phyloP scores from a whole-genome alignment of 2,329 filamentous ascomycete genomes.

The Pyrenochaeta sp. region DNA sequence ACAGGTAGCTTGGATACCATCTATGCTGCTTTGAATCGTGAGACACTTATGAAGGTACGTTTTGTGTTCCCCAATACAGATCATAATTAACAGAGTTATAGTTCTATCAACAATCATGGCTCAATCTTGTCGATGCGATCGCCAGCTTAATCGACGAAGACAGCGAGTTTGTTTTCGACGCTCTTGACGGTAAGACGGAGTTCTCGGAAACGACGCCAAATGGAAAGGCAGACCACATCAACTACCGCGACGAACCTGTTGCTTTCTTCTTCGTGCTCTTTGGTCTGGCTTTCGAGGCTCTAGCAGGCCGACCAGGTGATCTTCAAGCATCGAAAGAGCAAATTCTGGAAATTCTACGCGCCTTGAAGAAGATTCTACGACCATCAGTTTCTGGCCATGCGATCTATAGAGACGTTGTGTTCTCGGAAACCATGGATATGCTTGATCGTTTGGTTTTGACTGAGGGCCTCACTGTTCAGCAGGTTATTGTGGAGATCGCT shows the following conservation, averaged over 20 bases:
- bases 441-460: slow-evolving; percentile 92
- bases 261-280: slow-evolving; percentile 99
- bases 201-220: slow-evolving; percentile 48
- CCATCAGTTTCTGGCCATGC: slow-evolving; percentile 95
- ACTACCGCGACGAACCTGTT: slow-evolving; percentile 96
- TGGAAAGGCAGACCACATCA: slow-evolving; percentile 77
- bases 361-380: slow-evolving; percentile 91
- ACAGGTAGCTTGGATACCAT: slow-evolving; percentile 91
- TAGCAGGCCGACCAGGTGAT: slow-evolving; percentile 80
- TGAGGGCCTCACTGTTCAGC: slow-evolving; percentile 86
- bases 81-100: slow-evolving; percentile 35
- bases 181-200: slow-evolving; percentile 80
- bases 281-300: slow-evolving; percentile 92
- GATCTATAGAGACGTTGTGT: slow-evolving; percentile 94
- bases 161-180: slow-evolving; percentile 96
- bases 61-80: neutral
- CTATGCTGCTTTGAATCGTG: slow-evolving; percentile 91
- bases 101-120: slow-evolving; percentile 97
- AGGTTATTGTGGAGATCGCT: slow-evolving; percentile 92
- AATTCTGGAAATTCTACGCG: slow-evolving; percentile 85
- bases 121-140: slow-evolving; percentile 96
- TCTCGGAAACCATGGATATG: slow-evolving; percentile 96
- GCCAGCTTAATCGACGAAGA: slow-evolving; percentile 97
- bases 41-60: slow-evolving; percentile 78
- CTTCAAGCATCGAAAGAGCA: slow-evolving; percentile 77